A percentile compares a stretch with the other conserved stretches of the same genome.
Evolutionary conservation across 2,329 filamentous ascomycete species (phyloP).

Genomic region (Cladosporium colombiae): DNA sequence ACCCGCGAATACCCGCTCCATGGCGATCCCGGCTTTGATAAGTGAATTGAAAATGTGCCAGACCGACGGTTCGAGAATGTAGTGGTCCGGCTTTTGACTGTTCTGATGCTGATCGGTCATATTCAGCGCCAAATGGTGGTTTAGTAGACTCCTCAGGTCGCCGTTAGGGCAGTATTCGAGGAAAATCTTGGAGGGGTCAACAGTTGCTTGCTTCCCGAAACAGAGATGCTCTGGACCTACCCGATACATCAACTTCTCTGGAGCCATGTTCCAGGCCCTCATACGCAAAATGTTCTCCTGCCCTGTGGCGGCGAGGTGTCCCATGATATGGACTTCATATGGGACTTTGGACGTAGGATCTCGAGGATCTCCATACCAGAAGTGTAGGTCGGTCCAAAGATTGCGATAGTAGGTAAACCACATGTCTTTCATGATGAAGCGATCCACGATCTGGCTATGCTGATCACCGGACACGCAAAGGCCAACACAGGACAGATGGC

Average conservation of each 20-base stretch:
- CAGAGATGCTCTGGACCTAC: neutral
- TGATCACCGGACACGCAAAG: neutral
- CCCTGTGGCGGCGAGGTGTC: neutral
- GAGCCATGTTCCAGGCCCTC: neutral
- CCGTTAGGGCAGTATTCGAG: slow-evolving; percentile 7
- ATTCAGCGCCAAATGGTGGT: neutral
- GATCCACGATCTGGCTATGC: neutral
- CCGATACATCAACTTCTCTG: neutral
- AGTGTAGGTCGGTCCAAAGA: neutral
- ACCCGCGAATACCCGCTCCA: slow-evolving; percentile 10
- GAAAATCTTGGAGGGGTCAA: neutral
- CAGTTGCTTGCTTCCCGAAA: neutral
- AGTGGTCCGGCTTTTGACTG: neutral
- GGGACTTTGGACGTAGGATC: neutral
- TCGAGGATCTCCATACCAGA: neutral
- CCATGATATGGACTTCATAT: neutral
- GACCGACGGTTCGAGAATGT: slow-evolving; percentile 24
- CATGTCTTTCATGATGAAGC: neutral
- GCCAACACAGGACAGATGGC: neutral
- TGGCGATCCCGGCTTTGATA: slow-evolving; percentile 23
- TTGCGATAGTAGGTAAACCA: neutral
- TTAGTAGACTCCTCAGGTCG: neutral
- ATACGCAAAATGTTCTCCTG: neutral
- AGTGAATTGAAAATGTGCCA: slow-evolving; percentile 23
- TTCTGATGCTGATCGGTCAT: neutral